Conservation (phyloP, 2,329 filamentous ascomycete species). For the Ophiostoma piceae region DNA sequence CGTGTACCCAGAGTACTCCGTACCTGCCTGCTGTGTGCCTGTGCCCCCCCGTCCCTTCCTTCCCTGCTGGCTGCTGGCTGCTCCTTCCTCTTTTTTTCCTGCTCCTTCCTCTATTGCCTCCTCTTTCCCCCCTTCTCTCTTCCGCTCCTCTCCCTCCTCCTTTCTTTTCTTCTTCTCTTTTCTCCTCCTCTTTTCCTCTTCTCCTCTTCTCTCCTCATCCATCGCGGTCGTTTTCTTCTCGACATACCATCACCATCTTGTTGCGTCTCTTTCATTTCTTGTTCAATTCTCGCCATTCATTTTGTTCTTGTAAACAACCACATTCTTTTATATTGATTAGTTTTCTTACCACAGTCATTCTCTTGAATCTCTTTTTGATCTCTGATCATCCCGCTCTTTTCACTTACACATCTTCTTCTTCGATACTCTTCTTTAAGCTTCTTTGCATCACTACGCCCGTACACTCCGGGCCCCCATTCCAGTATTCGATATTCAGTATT, state of each 20-base stretch:
- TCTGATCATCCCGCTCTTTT: constrained; percentile 27
- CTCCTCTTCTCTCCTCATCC: constrained; percentile 24
- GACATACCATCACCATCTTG: constrained; percentile 39
- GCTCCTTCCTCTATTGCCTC: constrained; percentile 11
- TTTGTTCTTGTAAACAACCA: constrained; percentile 39
- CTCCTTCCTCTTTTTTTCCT: constrained; percentile 3
- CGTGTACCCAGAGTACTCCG: constrained; percentile 1
- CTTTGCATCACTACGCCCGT: constrained; percentile 10
- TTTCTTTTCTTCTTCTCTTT: constrained; percentile 18
- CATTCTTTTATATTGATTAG: constrained; percentile 33
- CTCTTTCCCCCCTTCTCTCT: constrained; percentile 20
- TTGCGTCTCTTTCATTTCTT: constrained; percentile 30
- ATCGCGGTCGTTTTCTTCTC: constrained; percentile 32
- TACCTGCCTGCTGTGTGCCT: constrained; percentile 1
- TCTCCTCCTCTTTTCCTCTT: constrained; percentile 20
- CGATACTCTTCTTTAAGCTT: constrained; percentile 23
- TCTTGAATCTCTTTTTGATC: constrained; percentile 41
- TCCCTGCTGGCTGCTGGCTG: neutral
- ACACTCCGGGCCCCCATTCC: constrained; percentile 2
- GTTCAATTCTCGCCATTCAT: constrained; percentile 33
- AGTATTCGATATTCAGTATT: neutral
- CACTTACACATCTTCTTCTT: constrained; percentile 33
- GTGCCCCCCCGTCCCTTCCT: constrained; percentile 11
- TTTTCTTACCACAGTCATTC: constrained; percentile 45
- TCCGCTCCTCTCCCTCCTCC: constrained; percentile 26